These are phyloP conservation scores for Fraxinus paxiana DNA, from an alignment of 305 asterid genomes.

Conservation along the genomic window DNA sequence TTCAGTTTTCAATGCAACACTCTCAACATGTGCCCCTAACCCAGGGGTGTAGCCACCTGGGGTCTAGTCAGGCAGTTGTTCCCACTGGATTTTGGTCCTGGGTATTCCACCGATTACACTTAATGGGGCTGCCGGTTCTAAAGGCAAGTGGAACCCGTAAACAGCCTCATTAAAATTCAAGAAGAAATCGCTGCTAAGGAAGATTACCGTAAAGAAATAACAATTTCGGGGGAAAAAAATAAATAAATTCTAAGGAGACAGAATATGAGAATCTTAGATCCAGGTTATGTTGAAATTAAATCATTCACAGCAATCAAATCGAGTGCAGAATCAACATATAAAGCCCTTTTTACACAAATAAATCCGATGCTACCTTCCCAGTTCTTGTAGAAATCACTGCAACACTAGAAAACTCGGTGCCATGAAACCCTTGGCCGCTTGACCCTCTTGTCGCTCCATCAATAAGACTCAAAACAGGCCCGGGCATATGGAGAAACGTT, in stretches of 20 bases:
- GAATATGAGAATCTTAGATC: neutral
- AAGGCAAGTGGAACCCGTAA: neutral
- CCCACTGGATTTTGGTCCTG: neutral
- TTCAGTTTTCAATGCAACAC: slow-evolving; percentile 36
- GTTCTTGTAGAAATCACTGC: neutral
- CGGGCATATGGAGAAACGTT: neutral
- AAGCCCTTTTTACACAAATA: neutral
- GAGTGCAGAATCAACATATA: neutral
- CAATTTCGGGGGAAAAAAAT: neutral
- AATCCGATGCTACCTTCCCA: neutral
- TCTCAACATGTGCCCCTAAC: slow-evolving; percentile 55
- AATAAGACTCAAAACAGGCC: neutral
- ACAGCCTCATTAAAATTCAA: neutral
- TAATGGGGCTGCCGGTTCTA: neutral
- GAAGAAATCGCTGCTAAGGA: neutral
- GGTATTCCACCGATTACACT: neutral
- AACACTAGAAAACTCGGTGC: neutral
- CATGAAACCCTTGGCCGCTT: neutral
- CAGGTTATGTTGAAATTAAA: neutral
- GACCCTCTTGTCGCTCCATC: neutral
- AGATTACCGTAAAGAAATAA: neutral
- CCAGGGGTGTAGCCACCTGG: slow-evolving; percentile 1
- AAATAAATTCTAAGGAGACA: neutral
- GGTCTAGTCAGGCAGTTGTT: neutral
- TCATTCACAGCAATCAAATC: neutral